A percentile compares a stretch with the other conserved stretches of the same genome.
Evolutionary conservation across 108 stramenopile species (phyloP).

Genomic region (Skeletonema marinoi): DNA sequence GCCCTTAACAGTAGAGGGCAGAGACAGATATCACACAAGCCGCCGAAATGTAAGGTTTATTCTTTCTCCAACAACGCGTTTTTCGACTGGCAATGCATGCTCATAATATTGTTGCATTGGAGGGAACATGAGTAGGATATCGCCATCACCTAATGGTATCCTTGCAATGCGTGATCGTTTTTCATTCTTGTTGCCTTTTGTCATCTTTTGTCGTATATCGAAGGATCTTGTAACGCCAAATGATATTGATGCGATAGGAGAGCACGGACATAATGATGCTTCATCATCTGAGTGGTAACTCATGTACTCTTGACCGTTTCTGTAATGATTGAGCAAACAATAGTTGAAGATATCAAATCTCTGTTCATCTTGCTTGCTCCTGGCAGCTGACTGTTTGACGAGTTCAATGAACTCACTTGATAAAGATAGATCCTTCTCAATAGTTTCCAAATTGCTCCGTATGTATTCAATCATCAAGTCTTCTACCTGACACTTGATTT

Average conservation of each 20-base stretch:
- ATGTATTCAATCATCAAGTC: constrained; percentile 24
- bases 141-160: constrained; percentile 33
- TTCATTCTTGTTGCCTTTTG: background rate
- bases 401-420: constrained; percentile 23
- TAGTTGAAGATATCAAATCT: constrained; percentile 37
- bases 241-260: constrained; percentile 39
- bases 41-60: constrained; percentile 42
- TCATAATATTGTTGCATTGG: constrained; percentile 45
- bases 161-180: constrained; percentile 27
- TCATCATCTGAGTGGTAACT: constrained; percentile 40
- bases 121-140: constrained; percentile 39
- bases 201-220: constrained; percentile 24
- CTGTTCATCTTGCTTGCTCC: background rate
- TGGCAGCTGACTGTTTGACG: constrained; percentile 2
- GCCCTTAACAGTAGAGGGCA: too few species aligned
- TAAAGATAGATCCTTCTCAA: constrained; percentile 11
- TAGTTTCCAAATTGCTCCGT: background rate
- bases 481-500: constrained; percentile 36
- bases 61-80: constrained; percentile 33
- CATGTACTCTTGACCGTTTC: constrained; percentile 44
- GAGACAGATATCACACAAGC: too few species aligned
- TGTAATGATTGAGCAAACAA: constrained; percentile 40
- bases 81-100: constrained; percentile 39
- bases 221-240: constrained; percentile 37
- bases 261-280: constrained; percentile 12